Evolutionary conservation across 805 yeast genomes (phyloP), one percentile per base, ranked within the genome.

Genomic region (Maudiozyma pseudohumilis): DNA sequence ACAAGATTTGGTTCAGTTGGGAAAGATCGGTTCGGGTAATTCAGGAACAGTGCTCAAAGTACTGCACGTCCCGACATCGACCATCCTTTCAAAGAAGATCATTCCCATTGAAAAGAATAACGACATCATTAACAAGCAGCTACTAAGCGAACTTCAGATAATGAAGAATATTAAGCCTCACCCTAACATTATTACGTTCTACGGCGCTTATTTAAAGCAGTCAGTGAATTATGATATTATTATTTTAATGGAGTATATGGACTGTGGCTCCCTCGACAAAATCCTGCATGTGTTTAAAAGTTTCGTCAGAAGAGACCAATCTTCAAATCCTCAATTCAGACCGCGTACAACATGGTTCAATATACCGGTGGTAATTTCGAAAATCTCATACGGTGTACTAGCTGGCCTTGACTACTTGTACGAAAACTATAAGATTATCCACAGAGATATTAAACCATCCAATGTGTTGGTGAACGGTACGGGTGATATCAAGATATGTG

Each of bases 171-270:
- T 96, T 53, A 79, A 74, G 53, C 78, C 75, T 48, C 63, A 72
- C 39, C 85, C 85, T 4, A 83, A 74, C 50, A 88, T 92, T 32
- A 82, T 89, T 35, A 85, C 83, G 32, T 92, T 88, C 57, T 89
- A 80, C 59, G 97, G 97, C 6, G 95, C 96, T 0, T 83, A 80
- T 52, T 70, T 86, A 36, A 73, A 77, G 42, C 72, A 70, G 21
- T 44, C 56, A 2, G 45, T 49, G 1, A 48, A 45, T 43, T 74
- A 74, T 51, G 83, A 85, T 43, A 88, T 92, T 13, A 80, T 86
- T 11, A 82, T 92, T 43, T 81, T 95, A 56, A 87, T 88, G 94
- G 97, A 89, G 60, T 88, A 84, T 60, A 84, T 89, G 75, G 95
- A 89, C 59, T 84, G 96, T 59, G 89, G 95, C 0, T 86, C 96